These are phyloP conservation scores for Pseudocercospora crystallina DNA, from an alignment of 2,329 filamentous ascomycete species.

Conservation along the genomic window DNA sequence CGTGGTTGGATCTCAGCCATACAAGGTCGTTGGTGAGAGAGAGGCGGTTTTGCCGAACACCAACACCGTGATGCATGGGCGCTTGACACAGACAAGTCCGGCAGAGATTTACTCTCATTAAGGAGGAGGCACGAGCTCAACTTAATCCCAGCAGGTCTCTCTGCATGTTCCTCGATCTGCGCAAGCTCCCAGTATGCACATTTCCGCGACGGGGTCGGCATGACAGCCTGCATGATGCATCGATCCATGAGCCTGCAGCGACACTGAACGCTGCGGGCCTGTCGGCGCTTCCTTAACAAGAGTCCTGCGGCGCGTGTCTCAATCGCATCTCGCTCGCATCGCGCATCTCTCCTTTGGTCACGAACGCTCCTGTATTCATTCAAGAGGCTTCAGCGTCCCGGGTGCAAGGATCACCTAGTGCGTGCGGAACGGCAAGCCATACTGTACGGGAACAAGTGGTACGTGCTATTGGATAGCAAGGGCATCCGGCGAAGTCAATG, in stretches of 20 bases:
- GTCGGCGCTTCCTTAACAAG: not conserved
- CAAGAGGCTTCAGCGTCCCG: not conserved
- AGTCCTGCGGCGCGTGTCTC: slow-evolving; percentile 2
- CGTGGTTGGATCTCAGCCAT: too few relatives aligned
- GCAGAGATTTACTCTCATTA: slow-evolving; percentile 16
- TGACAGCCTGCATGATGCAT: slow-evolving; percentile 4
- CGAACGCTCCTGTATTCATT: not conserved
- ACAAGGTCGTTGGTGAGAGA: too few relatives aligned
- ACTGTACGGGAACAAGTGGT: slow-evolving; percentile 17
- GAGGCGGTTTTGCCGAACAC: not conserved
- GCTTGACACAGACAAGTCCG: slow-evolving; percentile 12
- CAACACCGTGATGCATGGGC: not conserved
- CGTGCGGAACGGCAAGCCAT: slow-evolving; percentile 13
- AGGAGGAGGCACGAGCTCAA: slow-evolving; percentile 16
- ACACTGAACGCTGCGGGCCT: slow-evolving; percentile 1
- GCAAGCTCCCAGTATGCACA: slow-evolving; percentile 8
- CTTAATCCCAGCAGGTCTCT: slow-evolving; percentile 16
- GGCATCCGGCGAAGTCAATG: slow-evolving; percentile 17
- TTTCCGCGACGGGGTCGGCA: slow-evolving; percentile 12
- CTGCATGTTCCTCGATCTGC: slow-evolving; percentile 14
- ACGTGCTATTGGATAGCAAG: slow-evolving; percentile 18
- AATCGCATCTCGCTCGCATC: not conserved
- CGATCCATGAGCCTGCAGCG: slow-evolving; percentile 11
- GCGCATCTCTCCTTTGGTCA: not conserved
- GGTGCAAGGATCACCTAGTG: slow-evolving; percentile 8